A percentile compares a stretch with the other conserved stretches of the same genome.
Evolutionary conservation across 495 filamentous ascomycete species (phyloP).

Genomic region (Glutinoglossum americanum): DNA sequence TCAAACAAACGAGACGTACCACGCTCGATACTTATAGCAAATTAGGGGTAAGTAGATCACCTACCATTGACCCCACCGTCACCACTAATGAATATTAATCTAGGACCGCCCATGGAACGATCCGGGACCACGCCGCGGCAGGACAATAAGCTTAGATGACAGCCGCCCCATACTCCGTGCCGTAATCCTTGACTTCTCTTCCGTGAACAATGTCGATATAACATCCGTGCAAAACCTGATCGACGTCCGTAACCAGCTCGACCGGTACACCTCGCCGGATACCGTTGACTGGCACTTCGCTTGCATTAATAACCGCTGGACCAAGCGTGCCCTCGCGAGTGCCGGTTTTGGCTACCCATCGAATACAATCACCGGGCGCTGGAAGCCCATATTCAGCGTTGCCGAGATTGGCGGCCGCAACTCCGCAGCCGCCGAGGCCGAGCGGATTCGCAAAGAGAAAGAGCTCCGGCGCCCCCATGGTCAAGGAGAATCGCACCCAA

Average conservation of each 20-base stretch:
- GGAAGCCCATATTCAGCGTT: constrained; percentile 93
- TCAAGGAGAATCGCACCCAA: constrained; percentile 4
- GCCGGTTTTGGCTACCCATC: constrained; percentile 79
- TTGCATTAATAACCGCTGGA: constrained; percentile 90
- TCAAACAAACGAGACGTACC: constrained; percentile 55
- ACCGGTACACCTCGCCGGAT: constrained; percentile 65
- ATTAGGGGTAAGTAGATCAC: constrained; percentile 26
- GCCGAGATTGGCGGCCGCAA: constrained; percentile 60
- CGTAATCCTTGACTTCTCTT: constrained; percentile 84
- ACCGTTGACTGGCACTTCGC: constrained; percentile 92
- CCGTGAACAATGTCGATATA: constrained; percentile 90
- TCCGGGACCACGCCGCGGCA: constrained; percentile 49
- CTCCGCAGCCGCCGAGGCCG: constrained; percentile 42
- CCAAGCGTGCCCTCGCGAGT: constrained; percentile 78
- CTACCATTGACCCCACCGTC: not conserved
- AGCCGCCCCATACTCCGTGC: constrained; percentile 62
- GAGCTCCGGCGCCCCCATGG: constrained; percentile 17
- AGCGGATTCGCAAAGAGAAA: constrained; percentile 32
- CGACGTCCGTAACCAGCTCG: constrained; percentile 93
- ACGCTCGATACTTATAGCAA: constrained; percentile 38
- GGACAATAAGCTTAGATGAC: constrained; percentile 25
- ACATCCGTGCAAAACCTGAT: constrained; percentile 90
- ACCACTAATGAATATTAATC: not conserved
- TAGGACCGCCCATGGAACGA: constrained; percentile 90
- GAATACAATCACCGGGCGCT: constrained; percentile 33